Base-by-base conservation (phyloP, 1,284 basidiomycete genomes). In the Marasmius tenuissimus region DNA sequence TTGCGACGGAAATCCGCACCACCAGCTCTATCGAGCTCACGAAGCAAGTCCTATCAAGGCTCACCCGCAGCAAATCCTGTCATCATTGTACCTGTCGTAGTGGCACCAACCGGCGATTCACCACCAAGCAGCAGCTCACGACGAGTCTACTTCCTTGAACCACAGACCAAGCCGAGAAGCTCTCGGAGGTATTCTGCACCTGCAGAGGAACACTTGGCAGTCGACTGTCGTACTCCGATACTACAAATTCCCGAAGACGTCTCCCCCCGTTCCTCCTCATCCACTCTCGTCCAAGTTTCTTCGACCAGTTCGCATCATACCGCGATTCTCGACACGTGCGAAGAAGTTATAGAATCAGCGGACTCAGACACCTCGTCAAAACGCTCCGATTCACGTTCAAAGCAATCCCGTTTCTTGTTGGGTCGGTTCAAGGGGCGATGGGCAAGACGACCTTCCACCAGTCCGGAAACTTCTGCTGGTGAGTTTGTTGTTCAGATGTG, bases 131-230 rank as follows among this genome's bases (percentile, higher is more conserved):
- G 20, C 14, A 47, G 11, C 45, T n/a, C 57, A 12, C 59, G 62
- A 27, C 62, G 52, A 34, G 62, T 63, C 16, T 63, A 63, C 34
- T 63, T 63, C 40, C 49, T 55, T 9, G 62, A 63, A 27, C 49
- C 59, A 10, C 59, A 57, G 11, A 37, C 34, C n/a, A 34, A 35
- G 12, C 59, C 62, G 10, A 38, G 22, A 2, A 52, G 38, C 33
- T 53, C 34, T 1, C 56, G 51, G 34, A 57, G 59, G n/a, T 58
- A 55, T 37, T 61, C 59, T 1, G 42, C 45, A 34, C 56, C 50
- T 27, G 14, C 33, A 22, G 38, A 50, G 38, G 47, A 52, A 22
- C 45, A n/a, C 39, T 47, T 16, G 27, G 39, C 27, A 34, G 47
- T 18, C 9, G 56, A 37, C n/a, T 14, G 18, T 34, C 14, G 16